phyloP scores from a whole-genome alignment of 768 basidiomycete species.

The Tulasnella sp. region DNA sequence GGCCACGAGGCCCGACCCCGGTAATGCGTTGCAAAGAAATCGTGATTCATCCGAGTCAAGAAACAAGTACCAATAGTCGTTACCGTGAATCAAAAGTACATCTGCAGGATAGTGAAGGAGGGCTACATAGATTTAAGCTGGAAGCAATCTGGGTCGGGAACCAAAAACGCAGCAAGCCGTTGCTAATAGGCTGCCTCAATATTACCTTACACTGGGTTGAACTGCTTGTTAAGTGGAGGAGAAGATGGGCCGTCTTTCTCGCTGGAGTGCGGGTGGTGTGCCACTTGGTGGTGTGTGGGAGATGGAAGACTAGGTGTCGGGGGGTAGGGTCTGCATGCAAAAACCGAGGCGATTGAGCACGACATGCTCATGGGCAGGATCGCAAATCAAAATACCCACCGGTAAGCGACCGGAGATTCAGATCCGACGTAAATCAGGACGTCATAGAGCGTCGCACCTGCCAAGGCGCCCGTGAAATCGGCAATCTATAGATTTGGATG shows the following conservation, averaged over 20 bases:
- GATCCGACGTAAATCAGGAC: slow-evolving; percentile 53
- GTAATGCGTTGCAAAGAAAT: background rate
- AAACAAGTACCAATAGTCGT: background rate
- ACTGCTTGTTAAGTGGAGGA: background rate
- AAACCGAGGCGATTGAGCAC: background rate
- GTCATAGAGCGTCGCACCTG: slow-evolving; percentile 58
- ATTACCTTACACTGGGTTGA: background rate
- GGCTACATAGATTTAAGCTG: background rate
- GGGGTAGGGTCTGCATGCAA: background rate
- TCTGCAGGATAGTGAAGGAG: background rate
- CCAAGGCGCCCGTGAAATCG: slow-evolving; percentile 48
- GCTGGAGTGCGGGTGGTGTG: background rate
- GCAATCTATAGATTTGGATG: slow-evolving; percentile 17
- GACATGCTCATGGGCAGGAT: background rate
- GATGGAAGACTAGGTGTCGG: background rate
- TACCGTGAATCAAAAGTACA: background rate
- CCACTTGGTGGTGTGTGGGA: background rate
- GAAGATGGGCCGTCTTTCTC: background rate
- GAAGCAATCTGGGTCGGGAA: background rate
- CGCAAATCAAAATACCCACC: background rate
- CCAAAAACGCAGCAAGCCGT: background rate
- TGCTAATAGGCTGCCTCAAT: background rate
- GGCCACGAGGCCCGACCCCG: too few species aligned
- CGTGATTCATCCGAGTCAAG: background rate
- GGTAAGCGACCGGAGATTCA: slow-evolving; percentile 40